Conservation (phyloP, 78 protist species). For the slime mould (Dictyostelium discoideum) region DNA sequence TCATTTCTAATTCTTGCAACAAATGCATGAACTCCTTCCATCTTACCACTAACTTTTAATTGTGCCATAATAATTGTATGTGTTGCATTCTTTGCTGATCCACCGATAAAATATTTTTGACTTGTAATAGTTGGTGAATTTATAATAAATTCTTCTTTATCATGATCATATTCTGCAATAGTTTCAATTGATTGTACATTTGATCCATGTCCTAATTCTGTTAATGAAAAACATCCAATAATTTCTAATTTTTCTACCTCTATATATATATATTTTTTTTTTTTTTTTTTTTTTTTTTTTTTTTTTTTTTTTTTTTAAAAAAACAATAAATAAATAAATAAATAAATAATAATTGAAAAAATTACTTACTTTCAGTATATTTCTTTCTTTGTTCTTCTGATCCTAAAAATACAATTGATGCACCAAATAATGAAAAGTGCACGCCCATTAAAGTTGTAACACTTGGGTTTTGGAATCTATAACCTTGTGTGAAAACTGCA, state of each 20-base stretch:
- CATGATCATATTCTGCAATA: slow-evolving; percentile 77
- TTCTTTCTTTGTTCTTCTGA: slow-evolving; percentile 64
- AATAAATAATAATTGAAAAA: neutral
- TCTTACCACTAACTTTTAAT: slow-evolving; percentile 50
- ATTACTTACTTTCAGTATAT: neutral
- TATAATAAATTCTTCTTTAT: slow-evolving; percentile 52
- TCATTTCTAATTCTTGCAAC: slow-evolving; percentile 36
- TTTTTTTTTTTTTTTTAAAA: too few species aligned
- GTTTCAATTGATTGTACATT: slow-evolving; percentile 88
- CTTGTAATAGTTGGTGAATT: slow-evolving; percentile 77
- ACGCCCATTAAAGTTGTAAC: slow-evolving; percentile 67
- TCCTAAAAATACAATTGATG: slow-evolving; percentile 53
- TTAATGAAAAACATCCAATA: slow-evolving; percentile 72
- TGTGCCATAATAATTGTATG: slow-evolving; percentile 58
- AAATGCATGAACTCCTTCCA: slow-evolving; percentile 79
- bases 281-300: too few species aligned
- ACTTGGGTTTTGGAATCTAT: slow-evolving; percentile 30
- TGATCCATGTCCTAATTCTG: slow-evolving; percentile 80
- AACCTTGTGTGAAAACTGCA: slow-evolving; percentile 66
- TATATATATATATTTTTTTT: too few species aligned
- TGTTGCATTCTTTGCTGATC: slow-evolving; percentile 42
- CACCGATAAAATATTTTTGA: slow-evolving; percentile 80
- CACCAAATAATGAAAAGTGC: slow-evolving; percentile 68
- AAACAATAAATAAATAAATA: too few species aligned
- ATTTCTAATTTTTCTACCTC: slow-evolving; percentile 47